phyloP scores from a whole-genome alignment of 768 basidiomycete genomes.

The Leccinum rimulosum region DNA sequence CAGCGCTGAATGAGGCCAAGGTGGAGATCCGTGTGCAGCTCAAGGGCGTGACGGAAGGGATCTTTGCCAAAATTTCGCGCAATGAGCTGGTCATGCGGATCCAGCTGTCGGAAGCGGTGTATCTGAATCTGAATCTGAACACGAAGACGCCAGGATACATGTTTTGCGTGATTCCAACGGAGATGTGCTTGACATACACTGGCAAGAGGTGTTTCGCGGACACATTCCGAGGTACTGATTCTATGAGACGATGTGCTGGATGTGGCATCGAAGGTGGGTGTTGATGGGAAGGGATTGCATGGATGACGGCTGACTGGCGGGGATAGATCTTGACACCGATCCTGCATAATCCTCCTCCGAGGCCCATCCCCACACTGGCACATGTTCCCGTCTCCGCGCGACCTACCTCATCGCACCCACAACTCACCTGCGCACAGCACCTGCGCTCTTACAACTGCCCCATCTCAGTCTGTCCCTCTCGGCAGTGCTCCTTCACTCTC shows the following conservation, averaged over 20 bases:
- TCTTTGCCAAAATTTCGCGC: slow-evolving; percentile 93
- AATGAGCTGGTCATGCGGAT: slow-evolving; percentile 98
- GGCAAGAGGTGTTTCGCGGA: slow-evolving; percentile 87
- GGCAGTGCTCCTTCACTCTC: slow-evolving; percentile 18
- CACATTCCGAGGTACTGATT: slow-evolving; percentile 90
- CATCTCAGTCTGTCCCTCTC: slow-evolving; percentile 34
- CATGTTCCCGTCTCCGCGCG: slow-evolving; percentile 24
- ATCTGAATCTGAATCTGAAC: slow-evolving; percentile 82
- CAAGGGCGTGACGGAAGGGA: slow-evolving; percentile 95
- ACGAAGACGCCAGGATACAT: slow-evolving; percentile 78
- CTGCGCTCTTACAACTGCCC: slow-evolving; percentile 27
- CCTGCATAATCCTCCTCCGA: slow-evolving; percentile 47
- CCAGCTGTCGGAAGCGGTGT: slow-evolving; percentile 94
- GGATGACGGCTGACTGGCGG: slow-evolving; percentile 5
- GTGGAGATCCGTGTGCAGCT: slow-evolving; percentile 98
- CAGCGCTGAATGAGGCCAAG: slow-evolving; percentile 97
- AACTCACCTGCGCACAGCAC: slow-evolving; percentile 37
- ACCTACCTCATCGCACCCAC: slow-evolving; percentile 45
- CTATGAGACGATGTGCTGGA: slow-evolving; percentile 95
- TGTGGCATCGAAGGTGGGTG: slow-evolving; percentile 90
- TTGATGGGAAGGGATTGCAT: background rate
- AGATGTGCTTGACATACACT: slow-evolving; percentile 93
- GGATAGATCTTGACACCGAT: slow-evolving; percentile 88
- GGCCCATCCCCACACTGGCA: slow-evolving; percentile 35
- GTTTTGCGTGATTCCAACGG: slow-evolving; percentile 88